These are phyloP conservation scores for Dysphania ambrosioides DNA, from an alignment of 148 eudicot genomes.

Conservation along the genomic window DNA sequence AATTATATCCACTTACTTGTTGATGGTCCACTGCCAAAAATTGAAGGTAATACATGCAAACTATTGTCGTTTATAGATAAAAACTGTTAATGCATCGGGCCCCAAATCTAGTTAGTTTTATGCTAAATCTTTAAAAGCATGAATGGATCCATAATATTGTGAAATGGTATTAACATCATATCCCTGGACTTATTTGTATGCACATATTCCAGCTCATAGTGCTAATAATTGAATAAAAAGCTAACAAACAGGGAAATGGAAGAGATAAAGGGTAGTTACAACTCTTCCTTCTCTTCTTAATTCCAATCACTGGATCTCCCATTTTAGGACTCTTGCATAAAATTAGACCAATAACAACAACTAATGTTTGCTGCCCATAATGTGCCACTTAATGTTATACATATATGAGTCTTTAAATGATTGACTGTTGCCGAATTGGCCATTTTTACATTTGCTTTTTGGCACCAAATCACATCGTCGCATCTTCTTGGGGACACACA, in stretches of 20 bases:
- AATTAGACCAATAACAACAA: conserved; percentile 6
- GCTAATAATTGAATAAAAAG: conserved; percentile 28
- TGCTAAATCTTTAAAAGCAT: conserved; percentile 12
- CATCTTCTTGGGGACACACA: conserved; percentile 11
- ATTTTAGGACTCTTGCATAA: conserved; percentile 19
- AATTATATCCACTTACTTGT: no score
- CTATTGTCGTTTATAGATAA: no score
- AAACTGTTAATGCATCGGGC: conserved; percentile 17
- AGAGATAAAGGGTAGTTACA: conserved; percentile 21
- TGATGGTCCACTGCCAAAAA: no score
- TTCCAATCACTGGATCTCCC: conserved; percentile 11
- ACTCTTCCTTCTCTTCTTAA: background rate
- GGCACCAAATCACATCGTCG: conserved; percentile 17
- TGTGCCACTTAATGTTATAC: conserved; percentile 9
- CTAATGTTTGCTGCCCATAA: conserved; percentile 24
- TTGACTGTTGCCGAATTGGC: conserved; percentile 1
- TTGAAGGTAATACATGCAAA: no score
- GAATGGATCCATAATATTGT: conserved; percentile 16
- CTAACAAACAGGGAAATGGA: background rate
- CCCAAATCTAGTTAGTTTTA: conserved; percentile 19
- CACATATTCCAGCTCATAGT: conserved; percentile 30
- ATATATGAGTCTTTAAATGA: conserved; percentile 14
- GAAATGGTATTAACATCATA: conserved; percentile 14
- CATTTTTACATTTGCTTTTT: background rate
- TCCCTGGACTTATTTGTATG: conserved; percentile 15